A percentile compares a stretch with the other conserved stretches of the same genome.
Conservation (phyloP, 83 land plant species). For the Picea abies region DNA sequence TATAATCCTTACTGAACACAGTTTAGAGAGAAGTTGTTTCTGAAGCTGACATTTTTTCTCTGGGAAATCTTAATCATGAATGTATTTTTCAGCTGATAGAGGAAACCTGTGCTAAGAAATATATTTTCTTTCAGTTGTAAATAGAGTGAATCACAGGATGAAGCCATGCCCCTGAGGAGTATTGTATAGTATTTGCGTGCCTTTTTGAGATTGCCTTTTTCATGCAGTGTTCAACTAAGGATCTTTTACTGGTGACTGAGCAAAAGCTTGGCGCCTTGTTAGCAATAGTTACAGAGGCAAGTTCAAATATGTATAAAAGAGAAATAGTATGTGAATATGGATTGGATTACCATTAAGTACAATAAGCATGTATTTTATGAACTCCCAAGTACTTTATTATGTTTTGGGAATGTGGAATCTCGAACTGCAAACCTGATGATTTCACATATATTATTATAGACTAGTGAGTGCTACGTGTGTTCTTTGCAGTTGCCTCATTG, state of each 20-base stretch:
- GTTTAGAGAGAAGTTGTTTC: neutral
- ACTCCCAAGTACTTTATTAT: too few species aligned
- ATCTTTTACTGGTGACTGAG: constrained; percentile 8
- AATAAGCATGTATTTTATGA: too few species aligned
- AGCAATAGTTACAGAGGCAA: constrained; percentile 4
- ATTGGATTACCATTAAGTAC: too few species aligned
- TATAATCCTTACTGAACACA: constrained; percentile 4
- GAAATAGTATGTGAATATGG: too few species aligned
- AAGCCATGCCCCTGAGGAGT: neutral
- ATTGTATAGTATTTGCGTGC: neutral
- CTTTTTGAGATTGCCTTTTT: neutral
- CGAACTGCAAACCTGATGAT: too few species aligned
- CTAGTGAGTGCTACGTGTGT: too few species aligned
- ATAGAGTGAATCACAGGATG: neutral
- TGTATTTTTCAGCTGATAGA: neutral
- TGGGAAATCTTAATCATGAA: constrained; percentile 2
- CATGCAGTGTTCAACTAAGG: neutral
- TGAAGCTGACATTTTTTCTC: neutral
- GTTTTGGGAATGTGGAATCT: too few species aligned
- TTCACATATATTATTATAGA: too few species aligned
- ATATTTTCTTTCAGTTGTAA: constrained; percentile 5
- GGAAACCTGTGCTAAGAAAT: neutral
- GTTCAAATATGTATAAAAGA: constrained; percentile 10
- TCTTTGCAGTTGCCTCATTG: too few species aligned
- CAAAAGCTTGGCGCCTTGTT: constrained; percentile 2